Conservation (phyloP, 2,329 filamentous ascomycete species). For the Delphinella strobiligena region DNA sequence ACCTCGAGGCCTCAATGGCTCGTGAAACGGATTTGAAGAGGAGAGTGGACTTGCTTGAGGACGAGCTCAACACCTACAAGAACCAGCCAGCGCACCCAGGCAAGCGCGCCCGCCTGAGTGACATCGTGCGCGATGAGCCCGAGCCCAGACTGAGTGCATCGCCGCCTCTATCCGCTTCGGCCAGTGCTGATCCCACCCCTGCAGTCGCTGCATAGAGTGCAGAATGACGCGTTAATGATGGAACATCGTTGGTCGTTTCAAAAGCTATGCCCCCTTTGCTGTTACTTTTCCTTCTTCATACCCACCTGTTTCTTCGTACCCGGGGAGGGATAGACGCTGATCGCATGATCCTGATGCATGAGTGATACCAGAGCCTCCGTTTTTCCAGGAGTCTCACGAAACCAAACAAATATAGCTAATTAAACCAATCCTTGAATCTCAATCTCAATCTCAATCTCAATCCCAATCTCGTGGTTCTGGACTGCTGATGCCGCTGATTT, state of each 20-base stretch:
- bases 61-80: slow-evolving; percentile 4
- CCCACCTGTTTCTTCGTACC: neutral
- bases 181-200: neutral
- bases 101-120: slow-evolving; percentile 11
- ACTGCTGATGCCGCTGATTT: no score
- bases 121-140: slow-evolving; percentile 6
- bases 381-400: neutral
- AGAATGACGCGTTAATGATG: no score
- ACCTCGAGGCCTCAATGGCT: slow-evolving; percentile 62
- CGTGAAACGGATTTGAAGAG: slow-evolving; percentile 74
- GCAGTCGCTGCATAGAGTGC: slow-evolving; percentile 1
- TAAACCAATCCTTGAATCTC: no score
- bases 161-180: neutral
- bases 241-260: neutral
- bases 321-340: neutral
- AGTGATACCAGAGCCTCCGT: neutral
- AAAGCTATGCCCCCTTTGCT: neutral
- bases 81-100: slow-evolving; percentile 3
- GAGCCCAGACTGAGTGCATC: neutral
- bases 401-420: neutral
- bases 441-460: no score
- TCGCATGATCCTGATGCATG: neutral
- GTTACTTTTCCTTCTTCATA: neutral
- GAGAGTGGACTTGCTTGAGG: slow-evolving; percentile 65
- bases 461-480: no score